A percentile compares a stretch with the other conserved stretches of the same genome.
These are phyloP conservation scores for Nitzschia putrida DNA, from an alignment of 108 stramenopile genomes.

Conservation along the genomic window DNA sequence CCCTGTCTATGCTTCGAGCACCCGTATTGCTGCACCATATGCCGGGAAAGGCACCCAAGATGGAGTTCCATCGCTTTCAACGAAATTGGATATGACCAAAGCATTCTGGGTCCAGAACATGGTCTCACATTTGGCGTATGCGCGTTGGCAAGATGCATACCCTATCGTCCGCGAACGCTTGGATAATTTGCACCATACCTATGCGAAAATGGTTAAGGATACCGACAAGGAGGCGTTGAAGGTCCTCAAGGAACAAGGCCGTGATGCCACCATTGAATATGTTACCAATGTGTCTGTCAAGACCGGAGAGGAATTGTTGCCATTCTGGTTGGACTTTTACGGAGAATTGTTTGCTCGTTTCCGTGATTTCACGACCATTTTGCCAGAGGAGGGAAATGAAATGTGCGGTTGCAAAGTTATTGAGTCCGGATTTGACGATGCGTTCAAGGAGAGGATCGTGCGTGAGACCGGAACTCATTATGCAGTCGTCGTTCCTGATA, in stretches of 20 bases:
- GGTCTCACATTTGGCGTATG: slow-evolving; percentile 67
- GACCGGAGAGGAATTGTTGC: slow-evolving; percentile 44
- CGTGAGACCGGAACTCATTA: slow-evolving; percentile 42
- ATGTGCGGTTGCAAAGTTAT: slow-evolving; percentile 46
- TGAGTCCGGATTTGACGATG: slow-evolving; percentile 44
- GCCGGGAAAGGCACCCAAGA: slow-evolving; percentile 57
- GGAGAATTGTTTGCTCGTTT: slow-evolving; percentile 68
- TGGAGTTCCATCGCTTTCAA: slow-evolving; percentile 47
- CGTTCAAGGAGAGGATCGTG: slow-evolving; percentile 48
- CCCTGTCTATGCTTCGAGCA: no score
- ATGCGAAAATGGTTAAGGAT: slow-evolving; percentile 19
- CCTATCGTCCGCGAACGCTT: slow-evolving; percentile 50
- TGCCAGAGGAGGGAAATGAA: slow-evolving; percentile 28
- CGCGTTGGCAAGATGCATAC: slow-evolving; percentile 58
- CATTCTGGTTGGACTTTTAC: slow-evolving; percentile 56
- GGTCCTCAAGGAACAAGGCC: slow-evolving; percentile 22
- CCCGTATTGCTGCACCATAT: slow-evolving; percentile 44
- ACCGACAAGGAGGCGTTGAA: slow-evolving; percentile 36
- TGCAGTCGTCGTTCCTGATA: slow-evolving; percentile 9
- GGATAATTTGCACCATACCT: slow-evolving; percentile 29
- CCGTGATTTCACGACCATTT: slow-evolving; percentile 58
- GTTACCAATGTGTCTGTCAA: slow-evolving; percentile 42
- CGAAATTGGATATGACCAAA: slow-evolving; percentile 56
- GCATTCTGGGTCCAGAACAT: no score
- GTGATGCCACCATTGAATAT: slow-evolving; percentile 34